These are phyloP conservation scores for Cunninghamia lanceolata DNA, from an alignment of 75 land plant genomes.

Conservation along the genomic window DNA sequence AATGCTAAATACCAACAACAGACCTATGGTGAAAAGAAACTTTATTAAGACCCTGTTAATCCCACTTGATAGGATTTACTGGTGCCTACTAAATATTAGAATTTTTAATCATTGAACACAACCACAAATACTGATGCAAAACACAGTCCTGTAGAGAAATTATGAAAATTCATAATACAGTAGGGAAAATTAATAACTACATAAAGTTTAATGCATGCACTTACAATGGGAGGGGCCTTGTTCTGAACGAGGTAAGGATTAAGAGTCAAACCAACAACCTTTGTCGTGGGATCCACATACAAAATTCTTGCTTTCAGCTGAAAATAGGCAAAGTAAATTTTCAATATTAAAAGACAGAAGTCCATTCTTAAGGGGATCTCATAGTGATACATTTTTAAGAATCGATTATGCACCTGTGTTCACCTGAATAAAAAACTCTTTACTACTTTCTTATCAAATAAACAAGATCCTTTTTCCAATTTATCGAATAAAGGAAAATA, in stretches of 20 bases:
- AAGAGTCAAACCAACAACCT: constrained; percentile 82
- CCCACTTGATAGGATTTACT: not conserved
- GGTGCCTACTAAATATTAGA: not conserved
- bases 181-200: not conserved
- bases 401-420: not conserved
- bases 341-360: not conserved
- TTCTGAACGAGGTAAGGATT: constrained; percentile 71
- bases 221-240: constrained; percentile 20
- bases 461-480: not conserved
- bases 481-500: not conserved
- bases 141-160: not conserved
- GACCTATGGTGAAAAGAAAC: no score
- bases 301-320: constrained; percentile 93
- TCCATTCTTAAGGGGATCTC: not conserved
- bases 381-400: not conserved
- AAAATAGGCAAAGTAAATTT: constrained; percentile 1
- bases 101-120: not conserved
- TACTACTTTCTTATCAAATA: not conserved
- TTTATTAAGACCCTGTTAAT: not conserved
- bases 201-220: not conserved
- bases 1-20: not conserved
- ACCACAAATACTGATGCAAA: not conserved
- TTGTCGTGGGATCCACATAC: constrained; percentile 77
- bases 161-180: not conserved
- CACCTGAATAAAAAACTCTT: not conserved